Percentiles rank a stretch among this genome's conserved stretches.
Conservation (phyloP, 768 basidiomycete genomes). For the Neoboletus subvelutipes region DNA sequence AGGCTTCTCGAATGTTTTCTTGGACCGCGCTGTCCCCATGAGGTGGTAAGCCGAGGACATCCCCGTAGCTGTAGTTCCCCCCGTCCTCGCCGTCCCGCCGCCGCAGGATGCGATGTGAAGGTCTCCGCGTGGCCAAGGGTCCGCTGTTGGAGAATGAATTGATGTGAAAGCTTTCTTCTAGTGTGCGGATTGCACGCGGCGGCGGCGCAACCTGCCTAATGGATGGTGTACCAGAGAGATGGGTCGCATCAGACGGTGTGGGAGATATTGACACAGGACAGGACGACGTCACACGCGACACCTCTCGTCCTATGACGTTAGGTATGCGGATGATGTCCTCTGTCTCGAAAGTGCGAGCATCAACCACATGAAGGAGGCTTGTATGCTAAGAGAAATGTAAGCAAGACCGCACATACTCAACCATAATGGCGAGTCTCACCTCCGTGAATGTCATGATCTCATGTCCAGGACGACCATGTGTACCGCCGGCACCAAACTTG, state of each 20-base stretch:
- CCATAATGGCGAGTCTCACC: slow-evolving; percentile 43
- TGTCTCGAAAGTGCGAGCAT: slow-evolving; percentile 82
- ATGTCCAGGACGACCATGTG: slow-evolving; percentile 45
- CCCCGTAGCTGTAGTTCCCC: slow-evolving; percentile 39
- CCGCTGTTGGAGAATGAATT: slow-evolving; percentile 14
- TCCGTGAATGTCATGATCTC: slow-evolving; percentile 91
- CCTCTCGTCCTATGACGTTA: slow-evolving; percentile 27
- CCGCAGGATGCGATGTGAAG: slow-evolving; percentile 20
- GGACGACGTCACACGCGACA: slow-evolving; percentile 12
- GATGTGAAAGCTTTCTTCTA: slow-evolving; percentile 57
- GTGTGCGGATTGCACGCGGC: slow-evolving; percentile 45
- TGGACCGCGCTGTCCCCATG: slow-evolving; percentile 56
- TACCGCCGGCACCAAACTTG: slow-evolving; percentile 73
- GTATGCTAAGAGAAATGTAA: slow-evolving; percentile 59
- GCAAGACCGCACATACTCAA: not conserved
- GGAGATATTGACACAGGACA: slow-evolving; percentile 12
- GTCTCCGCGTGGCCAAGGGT: slow-evolving; percentile 19
- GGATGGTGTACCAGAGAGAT: slow-evolving; percentile 11
- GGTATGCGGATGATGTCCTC: slow-evolving; percentile 68
- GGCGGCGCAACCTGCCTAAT: slow-evolving; percentile 19
- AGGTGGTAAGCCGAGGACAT: slow-evolving; percentile 54
- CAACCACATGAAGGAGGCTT: slow-evolving; percentile 76
- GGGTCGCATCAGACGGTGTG: slow-evolving; percentile 10
- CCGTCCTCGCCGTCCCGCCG: slow-evolving; percentile 29
- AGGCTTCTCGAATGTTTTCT: slow-evolving; percentile 54